Evolutionary conservation across 1,139 yeast species (phyloP).

Genomic region (Blastobotrys ciferrii): DNA sequence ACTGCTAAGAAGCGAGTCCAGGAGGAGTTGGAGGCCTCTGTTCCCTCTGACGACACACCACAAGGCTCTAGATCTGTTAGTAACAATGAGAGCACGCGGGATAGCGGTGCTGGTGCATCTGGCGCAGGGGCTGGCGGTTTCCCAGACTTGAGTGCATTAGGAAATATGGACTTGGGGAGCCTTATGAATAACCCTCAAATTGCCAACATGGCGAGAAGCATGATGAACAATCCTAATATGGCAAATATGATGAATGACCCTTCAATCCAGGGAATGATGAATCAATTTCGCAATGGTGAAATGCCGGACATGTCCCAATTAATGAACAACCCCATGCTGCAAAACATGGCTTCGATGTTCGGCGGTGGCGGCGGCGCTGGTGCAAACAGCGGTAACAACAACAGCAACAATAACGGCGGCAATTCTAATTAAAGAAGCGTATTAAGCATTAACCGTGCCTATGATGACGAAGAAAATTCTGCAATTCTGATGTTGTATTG

Average conservation of each 20-base stretch:
- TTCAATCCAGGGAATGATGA: conserved; percentile 24
- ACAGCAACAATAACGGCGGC: background rate
- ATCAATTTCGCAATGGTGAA: conserved; percentile 29
- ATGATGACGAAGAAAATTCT: conserved; percentile 29
- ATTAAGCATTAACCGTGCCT: conserved; percentile 18
- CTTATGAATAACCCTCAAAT: conserved; percentile 86
- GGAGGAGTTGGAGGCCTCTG: conserved; percentile 54
- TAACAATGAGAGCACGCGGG: conserved; percentile 32
- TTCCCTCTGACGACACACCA: conserved; percentile 31
- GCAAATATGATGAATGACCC: conserved; percentile 79
- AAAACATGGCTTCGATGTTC: conserved; percentile 51
- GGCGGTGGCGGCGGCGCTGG: conserved; percentile 24
- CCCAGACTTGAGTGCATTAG: conserved; percentile 48
- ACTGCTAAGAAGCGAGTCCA: conserved; percentile 86
- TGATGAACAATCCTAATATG: conserved; percentile 87
- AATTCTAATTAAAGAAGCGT: conserved; percentile 5
- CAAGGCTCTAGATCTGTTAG: conserved; percentile 34
- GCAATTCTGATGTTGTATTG: conserved; percentile 26
- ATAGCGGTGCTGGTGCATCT: conserved; percentile 40
- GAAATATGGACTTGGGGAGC: conserved; percentile 44
- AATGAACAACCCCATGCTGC: conserved; percentile 78
- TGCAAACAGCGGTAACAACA: background rate
- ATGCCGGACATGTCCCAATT: conserved; percentile 64
- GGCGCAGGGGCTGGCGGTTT: conserved; percentile 65
- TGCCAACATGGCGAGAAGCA: conserved; percentile 79